These are phyloP conservation scores for Ogataea ganodermae DNA, from an alignment of 805 yeast genomes.

Conservation along the genomic window DNA sequence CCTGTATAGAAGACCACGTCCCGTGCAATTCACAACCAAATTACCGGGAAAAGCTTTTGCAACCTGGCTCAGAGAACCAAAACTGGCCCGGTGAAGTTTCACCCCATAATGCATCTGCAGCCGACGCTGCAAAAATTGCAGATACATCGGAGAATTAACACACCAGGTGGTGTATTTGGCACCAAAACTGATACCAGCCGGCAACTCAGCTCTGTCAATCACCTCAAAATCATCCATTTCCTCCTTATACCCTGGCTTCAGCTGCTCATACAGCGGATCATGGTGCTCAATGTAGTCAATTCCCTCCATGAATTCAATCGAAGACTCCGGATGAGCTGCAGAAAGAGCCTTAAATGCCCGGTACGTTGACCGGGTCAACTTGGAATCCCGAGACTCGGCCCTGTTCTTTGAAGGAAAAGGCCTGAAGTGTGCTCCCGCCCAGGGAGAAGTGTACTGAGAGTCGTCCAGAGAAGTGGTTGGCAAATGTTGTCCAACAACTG, in stretches of 20 bases:
- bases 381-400: slow-evolving; percentile 46
- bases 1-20: slow-evolving; percentile 55
- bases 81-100: slow-evolving; percentile 35
- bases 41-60: slow-evolving; percentile 33
- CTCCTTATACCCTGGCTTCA: slow-evolving; percentile 43
- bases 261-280: slow-evolving; percentile 35
- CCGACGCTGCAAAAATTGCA: slow-evolving; percentile 47
- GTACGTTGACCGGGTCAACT: slow-evolving; percentile 51
- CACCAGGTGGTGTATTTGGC: slow-evolving; percentile 58
- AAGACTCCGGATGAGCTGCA: slow-evolving; percentile 46
- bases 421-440: slow-evolving; percentile 82
- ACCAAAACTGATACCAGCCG: slow-evolving; percentile 46
- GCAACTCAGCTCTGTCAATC: slow-evolving; percentile 31
- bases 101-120: slow-evolving; percentile 37
- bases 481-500: slow-evolving; percentile 50
- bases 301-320: slow-evolving; percentile 57
- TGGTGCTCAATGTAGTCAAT: slow-evolving; percentile 56
- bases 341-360: slow-evolving; percentile 44
- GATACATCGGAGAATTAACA: slow-evolving; percentile 57
- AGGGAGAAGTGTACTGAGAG: slow-evolving; percentile 55
- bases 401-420: slow-evolving; percentile 57
- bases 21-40: slow-evolving; percentile 56
- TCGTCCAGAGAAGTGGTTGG: slow-evolving; percentile 31
- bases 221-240: slow-evolving; percentile 40
- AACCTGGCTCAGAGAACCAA: slow-evolving; percentile 44